Conservation (phyloP, 176 grass and related monocot species). For the Eleusine indica region DNA sequence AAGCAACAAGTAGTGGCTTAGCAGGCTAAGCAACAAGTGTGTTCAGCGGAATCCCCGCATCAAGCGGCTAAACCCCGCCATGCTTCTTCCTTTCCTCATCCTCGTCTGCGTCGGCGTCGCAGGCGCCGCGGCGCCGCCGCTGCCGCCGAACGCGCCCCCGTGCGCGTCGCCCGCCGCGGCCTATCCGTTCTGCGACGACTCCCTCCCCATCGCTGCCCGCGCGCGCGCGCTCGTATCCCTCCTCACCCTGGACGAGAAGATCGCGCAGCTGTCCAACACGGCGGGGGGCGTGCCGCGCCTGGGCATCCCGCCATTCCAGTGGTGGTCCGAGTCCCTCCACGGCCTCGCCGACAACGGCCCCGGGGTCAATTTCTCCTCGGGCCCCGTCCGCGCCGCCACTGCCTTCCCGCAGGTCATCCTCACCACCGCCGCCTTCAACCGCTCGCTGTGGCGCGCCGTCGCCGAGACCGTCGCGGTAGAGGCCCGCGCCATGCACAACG, state of each 20-base stretch:
- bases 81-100: constrained; percentile 29
- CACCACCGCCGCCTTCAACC: constrained; percentile 81
- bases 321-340: constrained; percentile 99
- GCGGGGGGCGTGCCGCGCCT: constrained; percentile 73
- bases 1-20: background rate
- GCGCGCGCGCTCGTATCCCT: constrained; percentile 70
- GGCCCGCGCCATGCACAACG: constrained; percentile 85
- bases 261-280: constrained; percentile 85
- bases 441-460: constrained; percentile 70
- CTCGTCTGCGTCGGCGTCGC: background rate
- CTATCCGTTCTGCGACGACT: constrained; percentile 73
- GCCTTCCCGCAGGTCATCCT: constrained; percentile 85
- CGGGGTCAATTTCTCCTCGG: constrained; percentile 69
- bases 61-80: constrained; percentile 30
- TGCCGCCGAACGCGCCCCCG: constrained; percentile 32
- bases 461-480: constrained; percentile 68
- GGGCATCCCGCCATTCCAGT: constrained; percentile 77
- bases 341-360: constrained; percentile 79
- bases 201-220: constrained; percentile 60
- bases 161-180: constrained; percentile 29
- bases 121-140: background rate
- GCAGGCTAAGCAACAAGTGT: background rate
- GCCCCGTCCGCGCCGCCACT: constrained; percentile 71
- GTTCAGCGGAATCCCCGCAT: constrained; percentile 35
- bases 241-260: constrained; percentile 91